Base-by-base conservation (phyloP, 2,329 filamentous ascomycete species). In the Hirsutella thompsonii region DNA sequence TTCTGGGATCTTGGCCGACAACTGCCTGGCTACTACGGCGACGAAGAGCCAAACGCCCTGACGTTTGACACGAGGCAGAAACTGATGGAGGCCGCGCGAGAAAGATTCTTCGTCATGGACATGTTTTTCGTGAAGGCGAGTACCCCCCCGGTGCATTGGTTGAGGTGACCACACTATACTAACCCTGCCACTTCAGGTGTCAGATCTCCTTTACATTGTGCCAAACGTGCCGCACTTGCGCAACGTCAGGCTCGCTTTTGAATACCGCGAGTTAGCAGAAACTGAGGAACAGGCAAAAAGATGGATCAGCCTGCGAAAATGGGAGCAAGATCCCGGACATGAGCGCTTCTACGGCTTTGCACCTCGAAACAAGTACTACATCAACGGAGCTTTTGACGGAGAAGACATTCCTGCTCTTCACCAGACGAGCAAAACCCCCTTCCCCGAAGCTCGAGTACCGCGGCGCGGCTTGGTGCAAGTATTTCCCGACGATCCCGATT, bases 61-160 rank as follows among this genome's bases (percentile, higher is more conserved):
- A 55, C 59, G 41, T 67, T 67, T 44, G 54, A 58, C 37, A 59
- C 56, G 11, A 63, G 64, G 30, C 63, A 72, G 46, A 58, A 58
- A 42, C 64, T 77, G 29, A 68, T 66, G 37, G 53, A 58, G 21
- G 67, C 70, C 35, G 70, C 72, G 13, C 67, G 66, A 59, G 63
- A 71, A 42, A 66, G 64, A 49, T 79, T 80, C 54, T 57, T 67
- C 44, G 66, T 67, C 16, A 70, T 73, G 52, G 72, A 81, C 48
- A 68, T 81, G 67, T 82, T 81, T 54, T 81, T 81, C 50, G 71
- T 82, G 46, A 81, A 79, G 66, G n/a, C n/a, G n/a, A n/a, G 75
- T 80, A 59, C 23, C 11, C 23, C 11, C 23, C 11, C 23, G n/a
- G n/a, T 18, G 37, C 46, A 10, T n/a, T 64, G 45, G 26, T 18